Conservation (phyloP, 1,284 basidiomycete genomes). For the Papiliotrema flavescens region DNA sequence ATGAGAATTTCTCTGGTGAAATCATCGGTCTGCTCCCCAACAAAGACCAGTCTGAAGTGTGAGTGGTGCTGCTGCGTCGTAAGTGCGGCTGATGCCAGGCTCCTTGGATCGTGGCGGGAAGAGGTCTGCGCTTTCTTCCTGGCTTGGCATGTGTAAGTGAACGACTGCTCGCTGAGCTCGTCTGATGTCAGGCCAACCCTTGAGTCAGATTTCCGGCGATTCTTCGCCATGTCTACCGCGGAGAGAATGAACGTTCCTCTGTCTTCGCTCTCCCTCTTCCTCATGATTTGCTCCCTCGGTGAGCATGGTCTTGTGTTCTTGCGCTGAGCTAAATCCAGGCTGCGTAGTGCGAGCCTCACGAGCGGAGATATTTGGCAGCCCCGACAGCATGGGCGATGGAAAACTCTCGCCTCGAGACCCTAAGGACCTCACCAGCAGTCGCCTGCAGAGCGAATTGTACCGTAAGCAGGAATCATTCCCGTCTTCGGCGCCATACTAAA, state of each 20-base stretch:
- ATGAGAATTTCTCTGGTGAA: constrained; percentile 48
- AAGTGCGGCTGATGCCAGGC: constrained; percentile 10
- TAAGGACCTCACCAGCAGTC: constrained; percentile 42
- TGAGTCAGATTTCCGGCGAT: constrained; percentile 35
- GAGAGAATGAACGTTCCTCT: constrained; percentile 44
- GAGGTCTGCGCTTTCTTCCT: constrained; percentile 42
- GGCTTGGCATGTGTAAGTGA: constrained; percentile 41
- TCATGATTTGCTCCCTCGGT: constrained; percentile 48
- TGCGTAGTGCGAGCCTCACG: constrained; percentile 43
- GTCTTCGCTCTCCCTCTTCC: constrained; percentile 38
- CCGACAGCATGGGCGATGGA: constrained; percentile 1
- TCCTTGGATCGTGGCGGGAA: constrained; percentile 33
- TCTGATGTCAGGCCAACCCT: constrained; percentile 28
- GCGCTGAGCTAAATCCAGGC: constrained; percentile 15
- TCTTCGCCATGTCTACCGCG: constrained; percentile 35
- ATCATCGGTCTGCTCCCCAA: constrained; percentile 45
- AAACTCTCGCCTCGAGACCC: constrained; percentile 7
- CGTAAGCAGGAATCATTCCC: constrained; percentile 18
- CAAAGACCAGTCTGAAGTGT: constrained; percentile 40
- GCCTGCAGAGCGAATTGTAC: constrained; percentile 48
- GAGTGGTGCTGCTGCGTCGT: constrained; percentile 4
- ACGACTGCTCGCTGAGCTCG: not conserved
- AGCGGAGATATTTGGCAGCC: constrained; percentile 41
- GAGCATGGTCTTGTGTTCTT: not conserved
- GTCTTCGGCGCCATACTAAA: not conserved